Conservation (phyloP, 768 basidiomycete genomes). For the Calvatia gigantea region DNA sequence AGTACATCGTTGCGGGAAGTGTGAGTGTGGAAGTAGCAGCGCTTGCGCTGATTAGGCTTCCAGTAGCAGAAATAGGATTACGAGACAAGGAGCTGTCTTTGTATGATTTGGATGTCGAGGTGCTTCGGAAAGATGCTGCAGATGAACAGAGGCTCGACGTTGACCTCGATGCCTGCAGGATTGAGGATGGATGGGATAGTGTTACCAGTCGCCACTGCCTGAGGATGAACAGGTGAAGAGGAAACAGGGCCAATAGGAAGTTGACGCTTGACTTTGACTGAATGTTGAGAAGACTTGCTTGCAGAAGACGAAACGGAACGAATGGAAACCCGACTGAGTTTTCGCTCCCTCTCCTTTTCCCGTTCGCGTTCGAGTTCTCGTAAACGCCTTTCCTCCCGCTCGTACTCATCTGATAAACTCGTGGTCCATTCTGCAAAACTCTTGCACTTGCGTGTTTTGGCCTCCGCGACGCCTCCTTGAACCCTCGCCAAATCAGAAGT, state of each 20-base stretch:
- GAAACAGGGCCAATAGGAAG: conserved; percentile 5
- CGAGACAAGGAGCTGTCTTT: background rate
- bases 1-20: background rate
- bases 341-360: conserved; percentile 4
- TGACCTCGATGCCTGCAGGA: background rate
- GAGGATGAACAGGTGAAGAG: background rate
- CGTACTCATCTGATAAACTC: background rate
- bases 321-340: background rate
- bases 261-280: conserved; percentile 1
- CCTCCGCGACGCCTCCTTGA: background rate
- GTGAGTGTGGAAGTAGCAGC: background rate
- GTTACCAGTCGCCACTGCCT: background rate
- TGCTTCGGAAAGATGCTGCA: background rate
- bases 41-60: background rate
- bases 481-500: background rate
- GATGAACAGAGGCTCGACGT: background rate
- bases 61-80: background rate
- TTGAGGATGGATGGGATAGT: background rate
- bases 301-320: background rate
- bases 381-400: background rate
- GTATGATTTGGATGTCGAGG: background rate
- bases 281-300: background rate
- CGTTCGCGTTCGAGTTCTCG: background rate
- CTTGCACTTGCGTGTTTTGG: conserved; percentile 3
- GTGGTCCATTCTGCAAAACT: conserved; percentile 9